Evolutionary conservation across 768 basidiomycete genomes (phyloP).

Genomic region (Sporobolomyces phaffii): DNA sequence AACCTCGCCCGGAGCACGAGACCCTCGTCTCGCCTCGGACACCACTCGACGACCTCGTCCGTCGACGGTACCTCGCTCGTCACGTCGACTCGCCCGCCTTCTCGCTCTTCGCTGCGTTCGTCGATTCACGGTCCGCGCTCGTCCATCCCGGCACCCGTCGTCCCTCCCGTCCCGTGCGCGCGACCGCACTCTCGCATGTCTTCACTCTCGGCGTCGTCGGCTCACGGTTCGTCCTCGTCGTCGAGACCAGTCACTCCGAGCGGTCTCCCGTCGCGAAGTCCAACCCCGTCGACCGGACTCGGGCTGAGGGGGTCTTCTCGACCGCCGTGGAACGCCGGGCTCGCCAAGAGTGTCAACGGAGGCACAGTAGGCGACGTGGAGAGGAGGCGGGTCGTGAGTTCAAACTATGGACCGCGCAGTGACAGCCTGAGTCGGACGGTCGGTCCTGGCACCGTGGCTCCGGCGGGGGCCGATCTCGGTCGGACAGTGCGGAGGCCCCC

Average conservation of each 20-base stretch:
- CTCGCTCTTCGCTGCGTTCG: constrained; percentile 7
- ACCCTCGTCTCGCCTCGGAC: constrained; percentile 1
- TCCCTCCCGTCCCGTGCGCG: constrained; percentile 3
- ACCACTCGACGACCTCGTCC: not conserved
- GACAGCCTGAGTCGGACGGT: constrained; percentile 4
- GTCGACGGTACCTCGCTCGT: not conserved
- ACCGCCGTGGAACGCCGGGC: constrained; percentile 1
- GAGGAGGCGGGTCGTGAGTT: not conserved
- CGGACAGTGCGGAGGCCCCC: not conserved
- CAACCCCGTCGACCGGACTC: constrained; percentile 1
- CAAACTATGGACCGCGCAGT: not conserved
- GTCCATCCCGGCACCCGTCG: not conserved
- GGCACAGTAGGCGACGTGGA: not conserved
- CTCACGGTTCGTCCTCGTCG: constrained; percentile 1
- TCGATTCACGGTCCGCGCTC: constrained; percentile 9
- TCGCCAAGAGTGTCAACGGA: constrained; percentile 11
- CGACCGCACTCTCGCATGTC: constrained; percentile 14
- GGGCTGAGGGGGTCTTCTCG: not conserved
- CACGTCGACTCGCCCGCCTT: constrained; percentile 20
- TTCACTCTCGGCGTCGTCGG: not conserved
- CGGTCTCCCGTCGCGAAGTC: not conserved
- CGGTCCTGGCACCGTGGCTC: not conserved
- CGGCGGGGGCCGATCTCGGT: not conserved
- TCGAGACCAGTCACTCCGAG: constrained; percentile 13
- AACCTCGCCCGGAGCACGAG: constrained; percentile 3